Conservation (phyloP, 495 filamentous ascomycete species). For the Cryomyces minteri region DNA sequence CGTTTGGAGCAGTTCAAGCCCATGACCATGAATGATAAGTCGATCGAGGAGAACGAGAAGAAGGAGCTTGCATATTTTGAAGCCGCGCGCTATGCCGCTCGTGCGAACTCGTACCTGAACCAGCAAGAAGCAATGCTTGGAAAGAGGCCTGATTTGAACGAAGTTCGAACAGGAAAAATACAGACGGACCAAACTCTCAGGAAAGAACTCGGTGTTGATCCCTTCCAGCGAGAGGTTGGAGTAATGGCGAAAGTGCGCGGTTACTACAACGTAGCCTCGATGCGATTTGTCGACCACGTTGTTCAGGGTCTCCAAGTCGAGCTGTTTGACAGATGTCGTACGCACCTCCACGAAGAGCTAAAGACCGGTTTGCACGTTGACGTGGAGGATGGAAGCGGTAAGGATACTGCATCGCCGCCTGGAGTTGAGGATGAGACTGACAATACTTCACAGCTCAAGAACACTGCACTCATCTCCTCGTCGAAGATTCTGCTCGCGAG, state of each 20-base stretch:
- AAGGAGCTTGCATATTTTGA: not conserved
- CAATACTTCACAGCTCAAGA: conserved; percentile 3
- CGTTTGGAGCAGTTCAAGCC: conserved; percentile 6
- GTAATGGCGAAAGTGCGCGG: conserved; percentile 30
- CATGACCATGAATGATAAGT: not conserved
- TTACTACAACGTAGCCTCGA: conserved; percentile 35
- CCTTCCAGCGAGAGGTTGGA: conserved; percentile 25
- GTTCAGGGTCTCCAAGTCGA: conserved; percentile 28
- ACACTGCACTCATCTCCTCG: conserved; percentile 27
- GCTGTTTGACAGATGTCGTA: conserved; percentile 26
- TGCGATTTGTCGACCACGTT: conserved; percentile 29
- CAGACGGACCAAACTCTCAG: conserved; percentile 6
- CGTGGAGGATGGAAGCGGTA: no score
- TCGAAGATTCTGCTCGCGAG: conserved; percentile 29
- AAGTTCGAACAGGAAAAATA: not conserved
- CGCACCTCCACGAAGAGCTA: conserved; percentile 20
- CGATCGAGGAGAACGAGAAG: not conserved
- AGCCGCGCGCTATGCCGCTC: not conserved
- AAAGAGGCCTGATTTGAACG: conserved; percentile 1
- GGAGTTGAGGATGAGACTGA: no score
- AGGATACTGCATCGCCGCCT: no score
- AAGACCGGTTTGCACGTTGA: not conserved
- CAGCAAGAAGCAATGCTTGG: not conserved
- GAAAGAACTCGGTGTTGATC: conserved; percentile 21
- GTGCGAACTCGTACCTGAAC: not conserved